These are phyloP conservation scores for Wickerhamomyces ciferrii DNA, from an alignment of 805 yeast genomes.

Conservation along the genomic window DNA sequence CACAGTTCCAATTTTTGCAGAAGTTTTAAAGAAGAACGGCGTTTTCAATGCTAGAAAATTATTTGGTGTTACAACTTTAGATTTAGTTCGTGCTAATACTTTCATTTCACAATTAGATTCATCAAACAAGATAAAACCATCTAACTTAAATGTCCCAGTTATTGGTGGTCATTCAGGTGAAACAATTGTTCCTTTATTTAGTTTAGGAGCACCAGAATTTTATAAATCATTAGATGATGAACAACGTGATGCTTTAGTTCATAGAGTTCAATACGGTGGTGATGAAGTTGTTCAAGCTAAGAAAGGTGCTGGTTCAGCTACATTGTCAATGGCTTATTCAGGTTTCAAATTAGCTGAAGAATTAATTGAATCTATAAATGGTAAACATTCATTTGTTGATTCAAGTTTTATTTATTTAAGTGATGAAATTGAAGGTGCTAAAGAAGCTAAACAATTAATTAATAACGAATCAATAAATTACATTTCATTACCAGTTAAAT, in stretches of 20 bases:
- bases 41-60: constrained; percentile 71
- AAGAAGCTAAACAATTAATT: constrained; percentile 11
- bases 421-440: constrained; percentile 19
- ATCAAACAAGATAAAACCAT: constrained; percentile 8
- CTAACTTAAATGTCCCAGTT: constrained; percentile 48
- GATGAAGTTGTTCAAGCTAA: constrained; percentile 86
- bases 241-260: constrained; percentile 55
- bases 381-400: constrained; percentile 34
- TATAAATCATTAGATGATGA: constrained; percentile 39
- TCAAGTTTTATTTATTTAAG: constrained; percentile 53
- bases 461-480: constrained; percentile 9
- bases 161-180: constrained; percentile 87
- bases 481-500: constrained; percentile 19
- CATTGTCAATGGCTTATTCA: constrained; percentile 83
- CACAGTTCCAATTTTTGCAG: constrained; percentile 79
- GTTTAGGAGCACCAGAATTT: constrained; percentile 40
- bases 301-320: constrained; percentile 81
- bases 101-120: constrained; percentile 23
- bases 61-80: constrained; percentile 82
- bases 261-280: constrained; percentile 84
- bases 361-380: constrained; percentile 49
- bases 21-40: constrained; percentile 67
- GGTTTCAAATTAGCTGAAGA: constrained; percentile 72
- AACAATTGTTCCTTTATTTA: constrained; percentile 73
- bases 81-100: constrained; percentile 71